phyloP scores from a whole-genome alignment of 2,329 filamentous ascomycete species.

The Chrysoporthe cubensis region DNA sequence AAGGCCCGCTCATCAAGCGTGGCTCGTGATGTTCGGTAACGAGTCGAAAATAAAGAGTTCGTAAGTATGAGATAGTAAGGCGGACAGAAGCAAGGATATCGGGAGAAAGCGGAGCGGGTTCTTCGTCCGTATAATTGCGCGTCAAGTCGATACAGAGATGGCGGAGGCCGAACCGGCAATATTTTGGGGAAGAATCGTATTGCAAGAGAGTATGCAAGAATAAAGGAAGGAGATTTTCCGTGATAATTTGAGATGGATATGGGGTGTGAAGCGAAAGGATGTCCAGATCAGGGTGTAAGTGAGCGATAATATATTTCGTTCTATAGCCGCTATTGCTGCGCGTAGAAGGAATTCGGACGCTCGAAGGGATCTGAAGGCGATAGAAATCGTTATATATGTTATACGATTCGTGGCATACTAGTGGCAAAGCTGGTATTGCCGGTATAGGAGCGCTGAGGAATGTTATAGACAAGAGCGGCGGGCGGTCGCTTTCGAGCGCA shows the following conservation, averaged over 20 bases:
- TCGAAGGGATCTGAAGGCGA: slow-evolving; percentile 6
- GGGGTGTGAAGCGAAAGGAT: slow-evolving; percentile 8
- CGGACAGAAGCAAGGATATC: slow-evolving; percentile 4
- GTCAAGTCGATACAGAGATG: slow-evolving; percentile 16
- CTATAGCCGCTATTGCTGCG: neutral
- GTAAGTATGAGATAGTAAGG: slow-evolving; percentile 5
- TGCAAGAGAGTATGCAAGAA: slow-evolving; percentile 16
- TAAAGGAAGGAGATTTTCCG: slow-evolving; percentile 3
- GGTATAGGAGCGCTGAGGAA: slow-evolving; percentile 5
- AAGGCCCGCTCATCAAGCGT: slow-evolving; percentile 12
- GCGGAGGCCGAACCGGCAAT: slow-evolving; percentile 10
- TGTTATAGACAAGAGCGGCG: neutral
- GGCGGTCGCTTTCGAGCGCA: neutral
- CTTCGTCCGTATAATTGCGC: neutral
- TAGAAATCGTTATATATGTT: slow-evolving; percentile 5
- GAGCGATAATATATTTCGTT: neutral
- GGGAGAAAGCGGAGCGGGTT: neutral
- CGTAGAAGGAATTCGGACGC: neutral
- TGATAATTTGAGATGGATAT: neutral
- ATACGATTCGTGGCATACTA: slow-evolving; percentile 11
- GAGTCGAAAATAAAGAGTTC: slow-evolving; percentile 13
- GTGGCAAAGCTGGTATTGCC: neutral
- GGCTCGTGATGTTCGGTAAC: slow-evolving; percentile 3
- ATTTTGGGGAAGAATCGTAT: slow-evolving; percentile 8
- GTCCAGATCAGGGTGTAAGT: slow-evolving; percentile 13